Percentiles rank a stretch among this genome's conserved stretches.
Evolutionary conservation across 176 grass and related monocot genomes (phyloP).

Genomic region (Oryza officinalis): DNA sequence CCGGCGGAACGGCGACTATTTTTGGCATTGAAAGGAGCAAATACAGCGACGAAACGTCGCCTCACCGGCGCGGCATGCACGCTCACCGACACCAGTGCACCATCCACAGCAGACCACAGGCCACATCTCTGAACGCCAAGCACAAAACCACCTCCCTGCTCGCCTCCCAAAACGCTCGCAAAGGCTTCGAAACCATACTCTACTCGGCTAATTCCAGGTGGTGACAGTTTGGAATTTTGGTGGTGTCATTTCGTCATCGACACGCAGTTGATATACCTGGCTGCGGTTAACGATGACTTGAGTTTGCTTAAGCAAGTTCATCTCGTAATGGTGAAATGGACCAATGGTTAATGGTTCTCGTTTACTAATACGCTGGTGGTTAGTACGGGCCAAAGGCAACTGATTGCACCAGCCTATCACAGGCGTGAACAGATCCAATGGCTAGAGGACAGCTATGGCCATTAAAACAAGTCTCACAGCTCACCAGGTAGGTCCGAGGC

Average conservation of each 20-base stretch:
- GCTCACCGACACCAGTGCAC: constrained; percentile 44
- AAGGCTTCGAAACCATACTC: neutral
- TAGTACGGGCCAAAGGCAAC: constrained; percentile 33
- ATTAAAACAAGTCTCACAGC: constrained; percentile 42
- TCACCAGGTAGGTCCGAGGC: constrained; percentile 24
- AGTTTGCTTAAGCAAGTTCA: neutral
- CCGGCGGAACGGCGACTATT: neutral
- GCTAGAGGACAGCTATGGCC: constrained; percentile 24
- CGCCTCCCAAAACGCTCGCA: constrained; percentile 16
- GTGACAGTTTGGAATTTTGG: neutral
- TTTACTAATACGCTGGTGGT: constrained; percentile 3
- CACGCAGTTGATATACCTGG: neutral
- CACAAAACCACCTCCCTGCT: neutral
- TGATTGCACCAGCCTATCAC: neutral
- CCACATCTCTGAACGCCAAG: neutral
- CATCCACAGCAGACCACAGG: no score
- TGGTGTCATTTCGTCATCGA: constrained; percentile 28
- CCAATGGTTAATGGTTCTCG: neutral
- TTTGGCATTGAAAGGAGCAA: constrained; percentile 38
- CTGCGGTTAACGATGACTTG: constrained; percentile 24
- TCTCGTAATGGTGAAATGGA: neutral
- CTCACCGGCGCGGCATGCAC: constrained; percentile 31
- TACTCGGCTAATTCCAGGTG: neutral
- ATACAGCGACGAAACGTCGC: constrained; percentile 33
- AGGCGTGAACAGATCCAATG: constrained; percentile 18